These are phyloP conservation scores for Calycina herbarum DNA, from an alignment of 2,329 filamentous ascomycete species.

Conservation along the genomic window DNA sequence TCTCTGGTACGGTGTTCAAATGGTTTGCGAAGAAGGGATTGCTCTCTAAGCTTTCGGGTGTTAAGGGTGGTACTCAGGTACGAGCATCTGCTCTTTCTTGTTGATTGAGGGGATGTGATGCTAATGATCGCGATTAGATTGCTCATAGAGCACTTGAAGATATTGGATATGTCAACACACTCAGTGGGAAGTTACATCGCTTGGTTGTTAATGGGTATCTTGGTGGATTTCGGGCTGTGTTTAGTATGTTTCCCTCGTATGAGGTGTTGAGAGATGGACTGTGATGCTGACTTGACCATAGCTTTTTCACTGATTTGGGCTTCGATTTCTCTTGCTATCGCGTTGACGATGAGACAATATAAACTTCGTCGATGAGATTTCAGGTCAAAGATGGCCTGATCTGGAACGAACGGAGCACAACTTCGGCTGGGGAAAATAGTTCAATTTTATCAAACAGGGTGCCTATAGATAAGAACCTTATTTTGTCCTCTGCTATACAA, in stretches of 20 bases:
- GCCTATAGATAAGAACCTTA: neutral
- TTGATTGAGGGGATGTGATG: neutral
- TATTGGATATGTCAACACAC: slow-evolving; percentile 16
- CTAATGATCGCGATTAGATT: slow-evolving; percentile 5
- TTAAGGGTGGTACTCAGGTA: slow-evolving; percentile 15
- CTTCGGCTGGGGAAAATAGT: neutral
- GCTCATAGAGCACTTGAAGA: slow-evolving; percentile 13
- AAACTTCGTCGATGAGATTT: neutral
- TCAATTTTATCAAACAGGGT: too few species aligned
- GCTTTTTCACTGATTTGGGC: slow-evolving; percentile 3
- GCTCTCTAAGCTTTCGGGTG: neutral
- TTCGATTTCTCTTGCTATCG: neutral
- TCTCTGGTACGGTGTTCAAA: slow-evolving; percentile 19
- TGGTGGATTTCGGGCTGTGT: slow-evolving; percentile 12
- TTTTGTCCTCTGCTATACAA: too few species aligned
- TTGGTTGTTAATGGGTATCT: slow-evolving; percentile 17
- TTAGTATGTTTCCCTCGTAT: slow-evolving; percentile 7
- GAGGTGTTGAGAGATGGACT: neutral
- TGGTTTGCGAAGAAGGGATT: slow-evolving; percentile 8
- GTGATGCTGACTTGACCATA: neutral
- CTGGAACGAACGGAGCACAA: too few species aligned
- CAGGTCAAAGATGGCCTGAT: too few species aligned
- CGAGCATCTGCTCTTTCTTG: neutral
- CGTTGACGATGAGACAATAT: neutral
- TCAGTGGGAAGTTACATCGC: slow-evolving; percentile 12